phyloP scores from a whole-genome alignment of 1,139 yeast genomes.

The Protomyces arabidopsidicola region DNA sequence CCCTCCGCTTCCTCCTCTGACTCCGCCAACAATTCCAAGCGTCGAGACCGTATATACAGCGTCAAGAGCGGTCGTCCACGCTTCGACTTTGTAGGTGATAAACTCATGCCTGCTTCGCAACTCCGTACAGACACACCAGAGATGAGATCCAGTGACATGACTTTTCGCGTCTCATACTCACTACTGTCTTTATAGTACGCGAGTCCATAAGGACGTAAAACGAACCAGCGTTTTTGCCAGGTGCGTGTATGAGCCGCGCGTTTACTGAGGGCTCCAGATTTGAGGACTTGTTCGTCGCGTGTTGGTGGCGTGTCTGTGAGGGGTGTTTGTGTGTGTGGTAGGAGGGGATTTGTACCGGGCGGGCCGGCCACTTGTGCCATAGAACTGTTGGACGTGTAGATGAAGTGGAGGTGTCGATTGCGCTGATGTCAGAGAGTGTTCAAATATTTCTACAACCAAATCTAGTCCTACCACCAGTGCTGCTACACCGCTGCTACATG shows the following conservation, averaged over 20 bases:
- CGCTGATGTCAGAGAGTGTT: background rate
- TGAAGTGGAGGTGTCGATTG: background rate
- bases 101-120: slow-evolving; percentile 32
- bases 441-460: background rate
- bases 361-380: background rate
- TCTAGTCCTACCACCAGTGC: background rate
- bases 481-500: background rate
- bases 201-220: slow-evolving; percentile 52
- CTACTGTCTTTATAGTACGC: slow-evolving; percentile 55
- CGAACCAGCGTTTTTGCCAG: slow-evolving; percentile 58
- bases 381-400: too few relatives aligned
- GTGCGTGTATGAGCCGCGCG: slow-evolving; percentile 21
- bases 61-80: slow-evolving; percentile 41
- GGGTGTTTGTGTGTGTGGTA: background rate
- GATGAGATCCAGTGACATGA: slow-evolving; percentile 44
- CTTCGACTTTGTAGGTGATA: background rate
- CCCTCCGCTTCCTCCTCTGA: slow-evolving; percentile 41
- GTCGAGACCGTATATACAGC: slow-evolving; percentile 44
- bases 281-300: slow-evolving; percentile 6
- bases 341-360: background rate
- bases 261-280: slow-evolving; percentile 16
- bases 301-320: too few relatives aligned
- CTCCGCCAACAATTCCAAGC: slow-evolving; percentile 46
- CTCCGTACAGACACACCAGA: slow-evolving; percentile 39
- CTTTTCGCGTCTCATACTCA: slow-evolving; percentile 54